These are phyloP conservation scores for Durusdinium trenchii DNA, from an alignment of 73 alveolate species.

Conservation along the genomic window DNA sequence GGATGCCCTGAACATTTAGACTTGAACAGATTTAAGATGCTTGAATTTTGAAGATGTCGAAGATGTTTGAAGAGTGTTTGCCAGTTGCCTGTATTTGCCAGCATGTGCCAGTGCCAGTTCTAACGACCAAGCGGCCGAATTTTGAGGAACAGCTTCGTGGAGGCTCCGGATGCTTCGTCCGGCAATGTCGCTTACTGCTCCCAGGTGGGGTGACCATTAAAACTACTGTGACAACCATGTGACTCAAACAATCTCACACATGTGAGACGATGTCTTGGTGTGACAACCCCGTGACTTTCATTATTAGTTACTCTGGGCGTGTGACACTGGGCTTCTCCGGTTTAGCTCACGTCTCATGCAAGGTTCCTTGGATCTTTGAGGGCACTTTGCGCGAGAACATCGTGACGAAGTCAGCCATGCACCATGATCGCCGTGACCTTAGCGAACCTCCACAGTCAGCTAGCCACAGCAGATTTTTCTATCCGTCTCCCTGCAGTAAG, in stretches of 20 bases:
- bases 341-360: neutral
- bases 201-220: neutral
- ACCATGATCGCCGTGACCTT: slow-evolving; percentile 28
- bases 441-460: neutral
- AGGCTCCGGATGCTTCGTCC: slow-evolving; percentile 45
- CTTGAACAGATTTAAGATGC: neutral
- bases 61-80: neutral
- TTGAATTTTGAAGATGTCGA: neutral
- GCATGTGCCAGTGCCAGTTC: neutral
- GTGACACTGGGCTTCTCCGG: neutral
- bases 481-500: too few relatives aligned
- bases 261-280: neutral
- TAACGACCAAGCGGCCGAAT: neutral
- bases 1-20: neutral
- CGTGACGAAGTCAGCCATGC: slow-evolving; percentile 37
- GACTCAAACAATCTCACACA: neutral
- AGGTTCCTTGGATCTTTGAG: slow-evolving; percentile 90
- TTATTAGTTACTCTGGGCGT: neutral
- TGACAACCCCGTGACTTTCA: neutral
- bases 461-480: too few relatives aligned
- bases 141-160: slow-evolving; percentile 46
- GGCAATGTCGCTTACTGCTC: slow-evolving; percentile 83
- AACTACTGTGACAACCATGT: neutral
- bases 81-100: too few relatives aligned
- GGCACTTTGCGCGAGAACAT: slow-evolving; percentile 77